A percentile compares a stretch with the other conserved stretches of the same genome.
Conservation (phyloP, 352 stramenopile genomes). For the Pythium vanterpoolii region DNA sequence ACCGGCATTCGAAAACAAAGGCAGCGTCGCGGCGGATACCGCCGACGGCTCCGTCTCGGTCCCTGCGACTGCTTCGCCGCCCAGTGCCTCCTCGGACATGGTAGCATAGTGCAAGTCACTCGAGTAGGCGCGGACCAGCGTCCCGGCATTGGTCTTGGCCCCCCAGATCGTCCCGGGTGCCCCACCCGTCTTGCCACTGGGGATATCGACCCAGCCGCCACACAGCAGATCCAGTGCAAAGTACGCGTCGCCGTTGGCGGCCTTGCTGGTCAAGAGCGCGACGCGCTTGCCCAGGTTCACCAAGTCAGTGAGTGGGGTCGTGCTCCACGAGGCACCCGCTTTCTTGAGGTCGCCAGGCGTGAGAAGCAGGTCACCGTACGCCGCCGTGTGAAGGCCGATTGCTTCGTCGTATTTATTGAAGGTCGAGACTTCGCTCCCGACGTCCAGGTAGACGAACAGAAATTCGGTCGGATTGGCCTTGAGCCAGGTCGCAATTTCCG, state of each 20-base stretch:
- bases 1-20: constrained; percentile 46
- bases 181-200: constrained; percentile 19
- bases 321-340: constrained; percentile 37
- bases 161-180: constrained; percentile 35
- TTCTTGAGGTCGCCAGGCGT: constrained; percentile 39
- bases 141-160: constrained; percentile 38
- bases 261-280: constrained; percentile 39
- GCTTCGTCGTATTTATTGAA: constrained; percentile 47
- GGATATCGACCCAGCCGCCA: constrained; percentile 37
- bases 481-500: constrained; percentile 63
- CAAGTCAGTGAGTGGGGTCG: constrained; percentile 47
- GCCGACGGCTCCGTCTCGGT: constrained; percentile 20
- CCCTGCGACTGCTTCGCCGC: constrained; percentile 3
- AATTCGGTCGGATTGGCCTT: constrained; percentile 39
- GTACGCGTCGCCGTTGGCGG: constrained; percentile 46
- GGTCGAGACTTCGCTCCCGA: constrained; percentile 37
- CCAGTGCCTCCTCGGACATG: constrained; percentile 34
- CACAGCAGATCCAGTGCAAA: constrained; percentile 54
- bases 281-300: constrained; percentile 49
- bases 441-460: constrained; percentile 57
- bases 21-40: constrained; percentile 37
- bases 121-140: constrained; percentile 42
- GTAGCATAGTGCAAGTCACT: constrained; percentile 54
- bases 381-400: constrained; percentile 39
- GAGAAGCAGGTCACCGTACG: constrained; percentile 51